Conservation (phyloP, 164 flowering plant species). For the Kalanchoe fedtschenkoi region DNA sequence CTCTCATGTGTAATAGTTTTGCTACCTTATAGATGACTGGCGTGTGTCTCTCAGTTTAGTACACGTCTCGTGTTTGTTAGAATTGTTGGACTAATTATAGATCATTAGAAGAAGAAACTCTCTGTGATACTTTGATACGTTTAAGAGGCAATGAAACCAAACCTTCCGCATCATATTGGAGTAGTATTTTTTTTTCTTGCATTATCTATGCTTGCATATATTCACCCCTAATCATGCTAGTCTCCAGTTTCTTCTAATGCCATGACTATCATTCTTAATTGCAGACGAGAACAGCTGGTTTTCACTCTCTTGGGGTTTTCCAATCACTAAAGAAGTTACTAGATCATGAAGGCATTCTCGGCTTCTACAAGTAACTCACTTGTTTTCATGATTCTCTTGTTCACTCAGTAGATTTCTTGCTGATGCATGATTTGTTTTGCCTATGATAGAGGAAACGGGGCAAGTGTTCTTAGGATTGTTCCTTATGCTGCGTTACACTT, state of each 20-base stretch:
- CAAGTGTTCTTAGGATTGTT: constrained; percentile 83
- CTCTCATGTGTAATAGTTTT: not conserved
- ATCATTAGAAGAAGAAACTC: no score
- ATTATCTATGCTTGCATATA: no score
- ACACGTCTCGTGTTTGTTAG: no score
- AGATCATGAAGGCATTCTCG: constrained; percentile 70
- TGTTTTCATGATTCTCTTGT: not conserved
- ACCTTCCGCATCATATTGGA: no score
- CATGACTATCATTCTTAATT: not conserved
- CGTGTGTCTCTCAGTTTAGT: no score
- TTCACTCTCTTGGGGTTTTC: constrained; percentile 67
- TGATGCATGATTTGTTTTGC: constrained; percentile 11
- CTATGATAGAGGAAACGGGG: constrained; percentile 78
- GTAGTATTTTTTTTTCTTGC: no score
- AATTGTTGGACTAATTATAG: no score
- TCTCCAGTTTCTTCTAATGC: no score
- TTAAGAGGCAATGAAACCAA: no score
- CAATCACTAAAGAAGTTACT: constrained; percentile 62
- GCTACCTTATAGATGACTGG: no score
- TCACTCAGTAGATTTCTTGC: not conserved
- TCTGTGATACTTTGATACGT: no score
- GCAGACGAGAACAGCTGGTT: constrained; percentile 83
- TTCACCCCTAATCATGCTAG: no score
- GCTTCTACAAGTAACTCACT: constrained; percentile 64
- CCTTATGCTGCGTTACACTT: constrained; percentile 95